Base-by-base conservation (phyloP, 352 stramenopile genomes). In the Phytophthora meadii region DNA sequence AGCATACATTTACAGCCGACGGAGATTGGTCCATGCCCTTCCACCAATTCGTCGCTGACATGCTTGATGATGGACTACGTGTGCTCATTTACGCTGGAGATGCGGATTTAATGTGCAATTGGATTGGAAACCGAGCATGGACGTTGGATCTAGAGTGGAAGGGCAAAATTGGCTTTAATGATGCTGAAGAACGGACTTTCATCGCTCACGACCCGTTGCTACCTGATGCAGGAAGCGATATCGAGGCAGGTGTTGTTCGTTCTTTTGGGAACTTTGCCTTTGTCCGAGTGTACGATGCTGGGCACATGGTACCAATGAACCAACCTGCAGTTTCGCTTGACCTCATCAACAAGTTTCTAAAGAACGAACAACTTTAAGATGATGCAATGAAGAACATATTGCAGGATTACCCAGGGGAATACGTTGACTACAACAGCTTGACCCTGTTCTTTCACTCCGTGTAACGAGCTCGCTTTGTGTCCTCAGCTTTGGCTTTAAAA, bases 31-130 rank as follows among this genome's bases (percentile, higher is more conserved):
- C 98, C 88, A 93, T 97, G 68, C 78, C 95, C 49, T 98, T 94
- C 69, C 79, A 94, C 28, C 49, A 79, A 34, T 87, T 91, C 22
- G 68, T 98, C 30, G 79, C 81, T 0, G 82, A 96, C 36, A 67
- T 99, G 69, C 75, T 99, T 15, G 49, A 88, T 39, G 80, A 78
- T 24, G 69, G 55, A 9, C 54, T 90, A 9, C 79, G 74, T 6
- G 92, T 97, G 6, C 78, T 98, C 17, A 95, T 99, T 60, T 99
- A 98, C 79, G 92, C 93, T 15, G 97, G 97, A 45, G 97, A 99
- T 74, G 79, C 92, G 14, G 97, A 99, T 63, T 96, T 98, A 61
- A 97, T 98, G 69, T 98, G 93, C 78, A 99, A 99, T 65, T 99
- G 97, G 81, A 67, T 98, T 46, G 95, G 95, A 27, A 98, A 98